phyloP scores from a whole-genome alignment of 2,329 filamentous ascomycete species.

The Aurifilum marmelostoma region DNA sequence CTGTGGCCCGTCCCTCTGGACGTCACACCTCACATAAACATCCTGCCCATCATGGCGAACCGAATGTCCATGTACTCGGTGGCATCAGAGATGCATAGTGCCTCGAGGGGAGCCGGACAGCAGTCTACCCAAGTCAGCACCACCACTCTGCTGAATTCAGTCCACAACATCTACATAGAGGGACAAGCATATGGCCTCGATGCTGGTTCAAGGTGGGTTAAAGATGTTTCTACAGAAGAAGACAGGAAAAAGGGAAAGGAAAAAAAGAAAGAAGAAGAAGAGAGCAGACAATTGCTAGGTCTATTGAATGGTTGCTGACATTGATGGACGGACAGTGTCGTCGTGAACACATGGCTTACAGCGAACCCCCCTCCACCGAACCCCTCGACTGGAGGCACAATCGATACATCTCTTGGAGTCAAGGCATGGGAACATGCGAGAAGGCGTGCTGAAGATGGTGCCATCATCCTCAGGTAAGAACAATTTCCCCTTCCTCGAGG shows the following conservation, averaged over 20 bases:
- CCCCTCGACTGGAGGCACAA: constrained; percentile 72
- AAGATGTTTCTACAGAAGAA: too few species aligned
- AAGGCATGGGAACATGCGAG: constrained; percentile 96
- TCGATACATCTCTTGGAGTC: constrained; percentile 77
- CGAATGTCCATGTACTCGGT: constrained; percentile 72
- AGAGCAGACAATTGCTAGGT: neutral
- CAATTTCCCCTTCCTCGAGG: neutral
- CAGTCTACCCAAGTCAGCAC: constrained; percentile 84
- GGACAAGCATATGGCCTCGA: constrained; percentile 85
- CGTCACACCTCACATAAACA: constrained; percentile 34
- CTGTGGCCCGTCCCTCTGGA: constrained; percentile 42
- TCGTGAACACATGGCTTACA: constrained; percentile 94
- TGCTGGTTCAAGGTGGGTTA: constrained; percentile 63
- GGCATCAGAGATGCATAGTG: constrained; percentile 58
- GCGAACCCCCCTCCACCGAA: constrained; percentile 71
- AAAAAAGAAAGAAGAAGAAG: neutral
- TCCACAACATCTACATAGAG: constrained; percentile 86
- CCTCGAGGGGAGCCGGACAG: constrained; percentile 60
- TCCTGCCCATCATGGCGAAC: constrained; percentile 56
- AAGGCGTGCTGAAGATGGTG: constrained; percentile 91
- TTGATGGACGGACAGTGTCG: constrained; percentile 61
- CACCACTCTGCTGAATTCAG: constrained; percentile 86
- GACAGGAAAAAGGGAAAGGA: too few species aligned
- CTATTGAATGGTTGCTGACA: constrained; percentile 4
- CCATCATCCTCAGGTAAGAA: constrained; percentile 81